Conservation (phyloP, 768 basidiomycete genomes). For the Calocera cornea region DNA sequence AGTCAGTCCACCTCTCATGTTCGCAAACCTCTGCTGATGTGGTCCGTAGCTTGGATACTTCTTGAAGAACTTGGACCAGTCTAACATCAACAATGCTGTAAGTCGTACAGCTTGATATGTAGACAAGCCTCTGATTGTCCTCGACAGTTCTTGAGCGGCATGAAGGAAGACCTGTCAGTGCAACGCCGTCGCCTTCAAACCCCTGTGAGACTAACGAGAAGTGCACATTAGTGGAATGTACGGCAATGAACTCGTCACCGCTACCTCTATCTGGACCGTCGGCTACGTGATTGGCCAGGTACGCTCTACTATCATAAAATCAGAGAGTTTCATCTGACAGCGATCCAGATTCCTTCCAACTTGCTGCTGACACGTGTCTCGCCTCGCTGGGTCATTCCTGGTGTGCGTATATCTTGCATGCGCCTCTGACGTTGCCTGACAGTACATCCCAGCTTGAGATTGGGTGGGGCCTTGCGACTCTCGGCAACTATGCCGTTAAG, state of each 20-base stretch:
- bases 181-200: neutral
- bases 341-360: constrained; percentile 15
- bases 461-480: constrained; percentile 20
- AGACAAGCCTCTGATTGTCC: neutral
- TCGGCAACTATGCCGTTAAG: constrained; percentile 19
- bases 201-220: neutral
- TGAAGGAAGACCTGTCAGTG: constrained; percentile 19
- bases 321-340: neutral
- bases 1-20: constrained; percentile 1
- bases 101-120: neutral
- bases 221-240: constrained; percentile 9
- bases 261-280: constrained; percentile 19
- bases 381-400: constrained; percentile 20
- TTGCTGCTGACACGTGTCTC: constrained; percentile 18
- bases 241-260: constrained; percentile 15
- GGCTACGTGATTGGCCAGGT: constrained; percentile 17
- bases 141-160: constrained; percentile 14
- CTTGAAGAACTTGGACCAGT: constrained; percentile 13
- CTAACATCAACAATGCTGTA: constrained; percentile 17
- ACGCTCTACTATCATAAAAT: neutral
- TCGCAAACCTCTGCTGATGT: neutral
- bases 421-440: neutral
- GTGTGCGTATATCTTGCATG: constrained; percentile 2
- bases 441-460: constrained; percentile 14
- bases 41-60: constrained; percentile 13